A percentile compares a stretch with the other conserved stretches of the same genome.
phyloP scores from a whole-genome alignment of 2,329 filamentous ascomycete species.

The Scytalidium lignicola region DNA sequence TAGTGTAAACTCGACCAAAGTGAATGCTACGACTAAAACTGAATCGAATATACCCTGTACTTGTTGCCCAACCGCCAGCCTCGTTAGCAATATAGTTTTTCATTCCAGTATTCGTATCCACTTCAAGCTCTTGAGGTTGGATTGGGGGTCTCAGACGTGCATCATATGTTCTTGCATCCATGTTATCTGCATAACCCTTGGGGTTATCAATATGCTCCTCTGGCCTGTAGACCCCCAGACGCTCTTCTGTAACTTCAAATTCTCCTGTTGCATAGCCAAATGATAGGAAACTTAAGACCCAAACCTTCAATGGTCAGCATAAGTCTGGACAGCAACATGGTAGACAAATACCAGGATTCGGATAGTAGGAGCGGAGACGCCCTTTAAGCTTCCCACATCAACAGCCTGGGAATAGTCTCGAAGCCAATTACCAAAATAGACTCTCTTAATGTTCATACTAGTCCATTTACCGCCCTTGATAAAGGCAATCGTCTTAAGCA shows the following conservation, averaged over 20 bases:
- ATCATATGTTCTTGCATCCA: slow-evolving; percentile 81
- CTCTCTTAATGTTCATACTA: slow-evolving; percentile 68
- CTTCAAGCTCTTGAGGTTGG: slow-evolving; percentile 61
- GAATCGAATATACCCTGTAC: slow-evolving; percentile 74
- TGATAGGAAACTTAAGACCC: slow-evolving; percentile 75
- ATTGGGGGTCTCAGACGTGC: slow-evolving; percentile 77
- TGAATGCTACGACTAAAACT: slow-evolving; percentile 72
- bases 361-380: slow-evolving; percentile 72
- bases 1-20: slow-evolving; percentile 70
- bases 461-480: slow-evolving; percentile 82
- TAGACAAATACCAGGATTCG: slow-evolving; percentile 55
- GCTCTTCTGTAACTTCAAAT: slow-evolving; percentile 77
- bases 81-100: slow-evolving; percentile 99
- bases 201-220: slow-evolving; percentile 75
- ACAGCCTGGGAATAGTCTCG: slow-evolving; percentile 81
- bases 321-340: neutral
- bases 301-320: slow-evolving; percentile 43
- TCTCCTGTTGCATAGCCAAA: slow-evolving; percentile 84
- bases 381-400: slow-evolving; percentile 75
- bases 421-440: slow-evolving; percentile 85
- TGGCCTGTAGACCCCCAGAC: slow-evolving; percentile 74
- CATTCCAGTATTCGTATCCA: slow-evolving; percentile 82
- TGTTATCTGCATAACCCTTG: slow-evolving; percentile 78
- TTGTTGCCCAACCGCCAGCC: slow-evolving; percentile 80
- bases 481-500: slow-evolving; percentile 72